These are phyloP conservation scores for Aspergillus amoenus DNA, from an alignment of 2,329 filamentous ascomycete species.

Conservation along the genomic window DNA sequence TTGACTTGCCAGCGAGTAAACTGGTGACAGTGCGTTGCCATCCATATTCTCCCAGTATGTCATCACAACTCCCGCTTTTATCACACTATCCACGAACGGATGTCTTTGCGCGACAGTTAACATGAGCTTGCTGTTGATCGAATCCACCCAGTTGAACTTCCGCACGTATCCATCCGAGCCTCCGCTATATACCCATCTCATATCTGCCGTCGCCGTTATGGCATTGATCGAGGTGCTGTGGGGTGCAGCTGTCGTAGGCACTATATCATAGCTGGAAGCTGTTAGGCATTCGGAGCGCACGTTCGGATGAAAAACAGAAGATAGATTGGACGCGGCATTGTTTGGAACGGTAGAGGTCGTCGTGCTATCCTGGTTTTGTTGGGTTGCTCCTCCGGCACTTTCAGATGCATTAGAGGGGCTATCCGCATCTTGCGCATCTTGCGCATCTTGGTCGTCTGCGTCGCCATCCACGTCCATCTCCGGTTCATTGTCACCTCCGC, in stretches of 20 bases:
- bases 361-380: slow-evolving; percentile 49
- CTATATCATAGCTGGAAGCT: slow-evolving; percentile 85
- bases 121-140: slow-evolving; percentile 89
- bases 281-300: slow-evolving; percentile 77
- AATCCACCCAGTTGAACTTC: slow-evolving; percentile 93
- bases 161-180: slow-evolving; percentile 94
- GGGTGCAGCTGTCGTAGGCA: slow-evolving; percentile 93
- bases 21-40: slow-evolving; percentile 70
- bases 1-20: slow-evolving; percentile 91
- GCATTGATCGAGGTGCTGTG: slow-evolving; percentile 95
- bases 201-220: slow-evolving; percentile 85
- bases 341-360: slow-evolving; percentile 48
- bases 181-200: slow-evolving; percentile 92
- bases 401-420: slow-evolving; percentile 42
- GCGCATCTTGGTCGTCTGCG: slow-evolving; percentile 35
- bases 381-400: slow-evolving; percentile 33
- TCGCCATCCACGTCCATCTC: slow-evolving; percentile 37
- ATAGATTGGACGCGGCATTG: slow-evolving; percentile 30
- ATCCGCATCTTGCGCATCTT: slow-evolving; percentile 38
- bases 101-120: slow-evolving; percentile 94
- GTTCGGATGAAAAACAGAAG: slow-evolving; percentile 55
- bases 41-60: slow-evolving; percentile 99
- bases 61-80: slow-evolving; percentile 89
- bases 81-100: slow-evolving; percentile 95
- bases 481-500: slow-evolving; percentile 37